Evolutionary conservation across 352 stramenopile species (phyloP), one percentile per base, ranked within the genome.

Genomic region (Phytophthora chlamydospora): DNA sequence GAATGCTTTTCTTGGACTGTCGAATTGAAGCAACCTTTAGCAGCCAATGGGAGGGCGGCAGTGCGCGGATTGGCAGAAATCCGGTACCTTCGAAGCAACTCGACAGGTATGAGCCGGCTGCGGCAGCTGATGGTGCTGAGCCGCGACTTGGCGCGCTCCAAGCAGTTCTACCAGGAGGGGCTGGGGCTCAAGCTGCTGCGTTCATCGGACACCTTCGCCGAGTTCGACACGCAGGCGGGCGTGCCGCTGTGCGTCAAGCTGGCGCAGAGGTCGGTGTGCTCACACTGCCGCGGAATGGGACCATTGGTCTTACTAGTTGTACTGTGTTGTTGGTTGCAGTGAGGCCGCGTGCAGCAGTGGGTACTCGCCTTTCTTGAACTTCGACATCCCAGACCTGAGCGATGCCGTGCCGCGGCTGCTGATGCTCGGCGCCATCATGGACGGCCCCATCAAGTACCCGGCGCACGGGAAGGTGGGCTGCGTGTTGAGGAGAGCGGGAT

Each of bases 401-500:
- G 84, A 94, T 27, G 89, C 87, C 10, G 80, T 97, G 56, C 87
- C 88, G 49, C 73, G 88, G 55, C 68, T 96, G 48, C 71, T 97
- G 21, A 90, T 88, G 73, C 70, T 97, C 31, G 90, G 90, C 9
- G 89, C 84, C 14, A 91, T 89, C 51, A 94, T 97, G 78, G 90
- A 97, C 54, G 90, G 90, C 7, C 90, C 90, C 19, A 97, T 97
- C 72, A 97, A 97, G 71, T 97, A 97, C 75, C 90, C 90, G 6
- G 86, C 87, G 17, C 88, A 97, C 44, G 90, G 90, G 48, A 96
- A 95, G 69, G 80, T 92, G 49, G 39, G 62, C 42, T 2, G 17
- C 31, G 27, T 43, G 11, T 17, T 10, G 41, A 13, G 11, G 14
- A 27, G 21, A 17, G 2, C 36, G 21, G 14, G 6, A 24, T 42